phyloP scores from a whole-genome alignment of 148 eudicot genomes.

The Vaccinium vitisidaea region DNA sequence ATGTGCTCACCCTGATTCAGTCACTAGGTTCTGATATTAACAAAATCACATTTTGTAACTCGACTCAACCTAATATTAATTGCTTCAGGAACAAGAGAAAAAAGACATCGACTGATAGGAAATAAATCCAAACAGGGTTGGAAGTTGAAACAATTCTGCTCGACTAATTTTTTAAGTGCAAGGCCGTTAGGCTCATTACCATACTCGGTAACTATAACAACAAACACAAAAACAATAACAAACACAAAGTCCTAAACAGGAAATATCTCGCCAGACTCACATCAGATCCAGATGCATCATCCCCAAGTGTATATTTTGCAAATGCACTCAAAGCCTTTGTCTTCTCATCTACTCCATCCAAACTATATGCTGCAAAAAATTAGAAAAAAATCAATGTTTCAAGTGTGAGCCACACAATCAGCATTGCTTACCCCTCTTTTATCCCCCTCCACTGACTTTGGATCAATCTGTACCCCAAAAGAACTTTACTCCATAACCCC shows the following conservation, averaged over 20 bases:
- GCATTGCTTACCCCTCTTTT: not conserved
- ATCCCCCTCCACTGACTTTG: not conserved
- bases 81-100: not conserved
- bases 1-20: not conserved
- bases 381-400: not conserved
- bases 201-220: not conserved
- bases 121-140: not conserved
- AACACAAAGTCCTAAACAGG: not conserved
- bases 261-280: slow-evolving; percentile 39
- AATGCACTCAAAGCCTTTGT: slow-evolving; percentile 60
- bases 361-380: slow-evolving; percentile 57
- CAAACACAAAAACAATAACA: not conserved
- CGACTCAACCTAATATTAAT: not conserved
- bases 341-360: slow-evolving; percentile 81
- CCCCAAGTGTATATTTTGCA: slow-evolving; percentile 31
- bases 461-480: slow-evolving; percentile 5
- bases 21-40: not conserved
- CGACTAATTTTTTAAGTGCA: not conserved
- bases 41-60: not conserved
- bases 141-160: not conserved
- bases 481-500: not conserved
- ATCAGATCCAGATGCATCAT: slow-evolving; percentile 46
- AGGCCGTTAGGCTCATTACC: not conserved
- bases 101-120: no score
- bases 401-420: not conserved